Evolutionary conservation across 148 eudicot genomes (phyloP), one percentile per base, ranked within the genome.

Genomic region (Euryodendron excelsum): DNA sequence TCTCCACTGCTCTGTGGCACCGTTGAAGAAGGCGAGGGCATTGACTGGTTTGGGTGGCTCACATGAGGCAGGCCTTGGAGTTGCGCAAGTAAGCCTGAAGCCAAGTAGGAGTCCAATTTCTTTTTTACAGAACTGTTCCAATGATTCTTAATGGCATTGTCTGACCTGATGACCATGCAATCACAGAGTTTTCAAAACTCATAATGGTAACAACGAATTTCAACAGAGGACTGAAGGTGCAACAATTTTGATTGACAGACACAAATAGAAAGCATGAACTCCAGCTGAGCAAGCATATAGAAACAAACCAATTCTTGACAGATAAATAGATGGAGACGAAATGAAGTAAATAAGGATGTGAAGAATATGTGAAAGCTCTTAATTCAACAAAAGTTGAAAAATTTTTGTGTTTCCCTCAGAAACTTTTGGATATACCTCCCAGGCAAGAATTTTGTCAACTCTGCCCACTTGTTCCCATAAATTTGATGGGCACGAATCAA

Each of bases 91-190:
- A 93, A 85, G 44, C 98, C 99, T 15, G 99, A 90, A 45, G 97
- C 87, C 84, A 87, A 84, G 80, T 10, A 13, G 2, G 15, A 48
- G 15, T 48, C 15, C 52, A 48, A 13, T 48, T 48, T 48, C 52
- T 96, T 96, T 85, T 93, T 96, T 50, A 96, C 98, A 30, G 99
- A 96, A 84, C 98, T 93, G 79, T 96, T 91, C 99, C 99, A 96
- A 64, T 96, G 99, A 84, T 96, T 96, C 85, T 96, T 96, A 2
- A 96, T 96, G 74, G 99, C 86, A 84, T 96, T 96, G 89, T 96
- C 99, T 48, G 98, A 80, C 92, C 99, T 96, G 97, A 77, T 48
- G 52, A 48, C 52, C 52, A 48, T 39, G 44, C 44, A 7, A 39
- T 39, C 44, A 39, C 44, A 39, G 44, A 39, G 44, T 39, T 39